Evolutionary conservation across 345 rosid species (phyloP).

Genomic region (Psidium guajava): DNA sequence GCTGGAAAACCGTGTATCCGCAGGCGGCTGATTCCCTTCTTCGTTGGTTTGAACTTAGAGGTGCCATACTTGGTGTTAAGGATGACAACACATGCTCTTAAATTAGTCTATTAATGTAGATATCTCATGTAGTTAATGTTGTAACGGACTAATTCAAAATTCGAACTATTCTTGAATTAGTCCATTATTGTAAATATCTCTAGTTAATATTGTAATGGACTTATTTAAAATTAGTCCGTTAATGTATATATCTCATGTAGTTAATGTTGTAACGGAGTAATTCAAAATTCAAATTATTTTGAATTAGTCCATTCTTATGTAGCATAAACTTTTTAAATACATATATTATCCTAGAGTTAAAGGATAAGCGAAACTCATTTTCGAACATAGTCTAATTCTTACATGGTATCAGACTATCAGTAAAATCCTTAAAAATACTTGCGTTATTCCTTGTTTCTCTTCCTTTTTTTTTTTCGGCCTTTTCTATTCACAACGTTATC

Average conservation of each 20-base stretch:
- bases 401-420: neutral
- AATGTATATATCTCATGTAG: too few species aligned
- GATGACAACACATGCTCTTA: too few species aligned
- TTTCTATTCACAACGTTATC: neutral
- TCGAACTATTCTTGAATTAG: too few species aligned
- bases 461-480: neutral
- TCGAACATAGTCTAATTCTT: neutral
- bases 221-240: too few species aligned
- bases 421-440: neutral
- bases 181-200: too few species aligned
- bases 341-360: neutral
- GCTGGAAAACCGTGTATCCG: neutral
- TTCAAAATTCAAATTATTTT: too few species aligned
- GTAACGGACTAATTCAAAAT: too few species aligned
- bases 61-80: neutral
- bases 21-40: neutral
- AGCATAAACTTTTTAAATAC: neutral
- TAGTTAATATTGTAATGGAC: too few species aligned
- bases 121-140: too few species aligned
- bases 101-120: too few species aligned
- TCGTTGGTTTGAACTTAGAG: neutral
- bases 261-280: too few species aligned
- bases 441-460: neutral
- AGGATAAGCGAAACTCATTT: neutral
- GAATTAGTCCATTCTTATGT: too few species aligned